These are phyloP conservation scores for Eutrema japonicum DNA, from an alignment of 345 rosid species.

Conservation along the genomic window DNA sequence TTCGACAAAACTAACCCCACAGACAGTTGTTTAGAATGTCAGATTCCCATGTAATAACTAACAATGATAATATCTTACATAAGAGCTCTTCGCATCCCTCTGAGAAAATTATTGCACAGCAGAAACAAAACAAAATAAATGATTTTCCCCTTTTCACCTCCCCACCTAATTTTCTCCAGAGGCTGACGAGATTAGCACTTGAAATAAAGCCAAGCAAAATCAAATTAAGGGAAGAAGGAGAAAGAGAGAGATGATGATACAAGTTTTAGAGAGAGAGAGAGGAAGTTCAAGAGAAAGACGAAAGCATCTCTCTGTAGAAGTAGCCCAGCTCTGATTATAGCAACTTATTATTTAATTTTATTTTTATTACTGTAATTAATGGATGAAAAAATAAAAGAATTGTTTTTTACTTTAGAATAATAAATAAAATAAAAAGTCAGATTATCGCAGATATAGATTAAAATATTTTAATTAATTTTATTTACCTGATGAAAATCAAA, in stretches of 20 bases:
- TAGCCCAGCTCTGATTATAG: constrained; percentile 43
- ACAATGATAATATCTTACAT: constrained; percentile 23
- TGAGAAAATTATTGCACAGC: constrained; percentile 42
- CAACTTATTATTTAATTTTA: constrained; percentile 11
- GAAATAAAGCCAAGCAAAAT: constrained; percentile 14
- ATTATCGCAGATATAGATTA: neutral
- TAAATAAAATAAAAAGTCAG: neutral
- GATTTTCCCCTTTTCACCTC: constrained; percentile 28
- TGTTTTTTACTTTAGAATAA: neutral
- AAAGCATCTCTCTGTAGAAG: constrained; percentile 48
- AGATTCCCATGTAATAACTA: constrained; percentile 47
- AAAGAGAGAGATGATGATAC: constrained; percentile 15
- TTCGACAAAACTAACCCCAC: constrained; percentile 42
- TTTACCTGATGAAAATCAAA: neutral
- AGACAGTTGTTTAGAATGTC: constrained; percentile 48
- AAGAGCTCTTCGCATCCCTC: constrained; percentile 42
- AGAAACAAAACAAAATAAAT: constrained; percentile 21
- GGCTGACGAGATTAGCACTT: constrained; percentile 36
- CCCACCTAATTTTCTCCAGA: constrained; percentile 35
- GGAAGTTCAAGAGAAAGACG: constrained; percentile 33
- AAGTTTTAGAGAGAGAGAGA: constrained; percentile 36
- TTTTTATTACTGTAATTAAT: constrained; percentile 14
- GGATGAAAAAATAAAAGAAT: neutral
- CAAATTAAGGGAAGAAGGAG: constrained; percentile 11
- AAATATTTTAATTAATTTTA: neutral